A percentile compares a stretch with the other conserved stretches of the same genome.
Evolutionary conservation across 768 basidiomycete species (phyloP).

Genomic region (Russula griseocarnosa): DNA sequence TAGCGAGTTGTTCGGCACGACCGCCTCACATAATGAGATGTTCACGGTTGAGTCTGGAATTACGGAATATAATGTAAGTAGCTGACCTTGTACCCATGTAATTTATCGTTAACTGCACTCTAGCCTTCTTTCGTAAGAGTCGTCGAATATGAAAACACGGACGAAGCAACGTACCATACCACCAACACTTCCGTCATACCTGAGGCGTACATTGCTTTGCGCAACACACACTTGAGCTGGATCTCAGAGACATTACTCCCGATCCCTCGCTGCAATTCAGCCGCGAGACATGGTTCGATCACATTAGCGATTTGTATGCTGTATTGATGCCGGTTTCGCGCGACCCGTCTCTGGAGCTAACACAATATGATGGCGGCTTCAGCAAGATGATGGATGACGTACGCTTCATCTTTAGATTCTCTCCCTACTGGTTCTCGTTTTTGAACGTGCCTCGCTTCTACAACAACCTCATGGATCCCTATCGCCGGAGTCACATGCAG

Average conservation of each 20-base stretch:
- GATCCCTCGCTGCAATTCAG: constrained; percentile 64
- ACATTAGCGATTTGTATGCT: constrained; percentile 53
- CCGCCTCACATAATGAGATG: not conserved
- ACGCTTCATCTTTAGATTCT: constrained; percentile 57
- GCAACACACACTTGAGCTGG: constrained; percentile 16
- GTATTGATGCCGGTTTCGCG: constrained; percentile 11
- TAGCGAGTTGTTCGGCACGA: not conserved
- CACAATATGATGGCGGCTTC: constrained; percentile 46
- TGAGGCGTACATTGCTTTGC: not conserved
- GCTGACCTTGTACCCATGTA: not conserved
- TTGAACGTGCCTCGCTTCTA: constrained; percentile 70
- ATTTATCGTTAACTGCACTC: not conserved
- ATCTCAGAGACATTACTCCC: constrained; percentile 28
- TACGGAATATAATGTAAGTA: constrained; percentile 1
- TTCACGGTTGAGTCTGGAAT: not conserved
- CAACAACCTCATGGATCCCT: constrained; percentile 52
- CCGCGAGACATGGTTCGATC: constrained; percentile 80
- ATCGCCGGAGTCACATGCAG: constrained; percentile 53
- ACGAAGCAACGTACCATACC: not conserved
- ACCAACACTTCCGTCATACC: not conserved
- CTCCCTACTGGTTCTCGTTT: constrained; percentile 72
- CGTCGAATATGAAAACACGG: not conserved
- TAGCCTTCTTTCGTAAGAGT: constrained; percentile 2
- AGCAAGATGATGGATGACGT: constrained; percentile 52
- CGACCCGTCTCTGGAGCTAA: constrained; percentile 33